A percentile compares a stretch with the other conserved stretches of the same genome.
Evolutionary conservation across 2,329 filamentous ascomycete genomes (phyloP).

Genomic region (Penicillium sp.): DNA sequence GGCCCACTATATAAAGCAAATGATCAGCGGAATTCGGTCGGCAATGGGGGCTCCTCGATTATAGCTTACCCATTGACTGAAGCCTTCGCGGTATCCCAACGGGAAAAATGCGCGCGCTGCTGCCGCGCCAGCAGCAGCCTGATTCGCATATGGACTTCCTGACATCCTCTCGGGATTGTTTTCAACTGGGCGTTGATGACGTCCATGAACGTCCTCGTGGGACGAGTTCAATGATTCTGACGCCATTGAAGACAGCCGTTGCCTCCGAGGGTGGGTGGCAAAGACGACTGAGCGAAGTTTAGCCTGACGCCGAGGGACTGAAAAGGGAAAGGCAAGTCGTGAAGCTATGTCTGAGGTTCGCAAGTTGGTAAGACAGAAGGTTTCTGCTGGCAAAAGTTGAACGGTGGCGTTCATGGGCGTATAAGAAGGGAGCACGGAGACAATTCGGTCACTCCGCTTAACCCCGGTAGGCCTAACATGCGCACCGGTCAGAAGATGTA

Average conservation of each 20-base stretch:
- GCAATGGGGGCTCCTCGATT: conserved; percentile 1
- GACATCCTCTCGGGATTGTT: conserved; percentile 13
- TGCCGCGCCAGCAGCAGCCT: conserved; percentile 31
- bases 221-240: conserved; percentile 39
- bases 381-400: conserved; percentile 12
- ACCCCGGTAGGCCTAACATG: conserved; percentile 23
- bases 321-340: background rate
- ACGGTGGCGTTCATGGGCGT: conserved; percentile 18
- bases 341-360: background rate
- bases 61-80: conserved; percentile 78
- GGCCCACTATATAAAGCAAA: conserved; percentile 65
- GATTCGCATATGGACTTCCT: conserved; percentile 33
- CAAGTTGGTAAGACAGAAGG: conserved; percentile 3
- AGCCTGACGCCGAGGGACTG: conserved; percentile 1
- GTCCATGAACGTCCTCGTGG: conserved; percentile 29
- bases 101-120: conserved; percentile 62
- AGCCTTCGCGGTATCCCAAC: conserved; percentile 85
- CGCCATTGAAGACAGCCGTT: conserved; percentile 34
- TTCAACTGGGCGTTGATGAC: conserved; percentile 19
- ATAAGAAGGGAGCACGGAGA: conserved; percentile 19
- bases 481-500: conserved; percentile 1
- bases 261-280: conserved; percentile 16
- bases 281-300: conserved; percentile 5
- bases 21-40: conserved; percentile 18
- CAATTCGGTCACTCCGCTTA: conserved; percentile 26